Conservation (phyloP, 495 filamentous ascomycete species). For the Talaromyces proteolyticus region DNA sequence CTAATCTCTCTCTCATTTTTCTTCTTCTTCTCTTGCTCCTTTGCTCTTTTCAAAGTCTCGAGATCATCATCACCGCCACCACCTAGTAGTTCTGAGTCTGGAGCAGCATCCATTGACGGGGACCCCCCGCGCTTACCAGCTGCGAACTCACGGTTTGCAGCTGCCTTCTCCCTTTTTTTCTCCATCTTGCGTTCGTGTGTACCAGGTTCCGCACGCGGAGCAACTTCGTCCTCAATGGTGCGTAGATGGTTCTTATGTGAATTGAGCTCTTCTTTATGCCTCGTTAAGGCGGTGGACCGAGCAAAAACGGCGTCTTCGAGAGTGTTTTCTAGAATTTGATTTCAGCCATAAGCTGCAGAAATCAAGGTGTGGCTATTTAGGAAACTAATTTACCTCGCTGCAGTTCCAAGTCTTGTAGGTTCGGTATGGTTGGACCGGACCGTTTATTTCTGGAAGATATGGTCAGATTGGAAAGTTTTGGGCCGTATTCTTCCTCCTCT, state of each 20-base stretch:
- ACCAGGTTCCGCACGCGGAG: constrained; percentile 77
- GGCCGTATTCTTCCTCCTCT: constrained; percentile 67
- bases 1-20: constrained; percentile 37
- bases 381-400: constrained; percentile 52
- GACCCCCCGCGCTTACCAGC: constrained; percentile 31
- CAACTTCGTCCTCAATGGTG: constrained; percentile 61
- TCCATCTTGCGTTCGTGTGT: constrained; percentile 82
- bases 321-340: constrained; percentile 50
- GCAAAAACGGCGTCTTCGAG: constrained; percentile 47
- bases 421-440: constrained; percentile 71
- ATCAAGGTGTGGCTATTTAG: constrained; percentile 6
- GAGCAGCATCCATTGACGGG: constrained; percentile 27
- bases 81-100: constrained; percentile 38
- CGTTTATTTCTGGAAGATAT: constrained; percentile 14
- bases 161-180: constrained; percentile 60
- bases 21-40: constrained; percentile 33
- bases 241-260: constrained; percentile 27
- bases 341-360: too few species aligned
- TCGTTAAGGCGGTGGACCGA: constrained; percentile 49
- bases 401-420: constrained; percentile 64
- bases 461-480: constrained; percentile 48
- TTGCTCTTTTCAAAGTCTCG: constrained; percentile 30
- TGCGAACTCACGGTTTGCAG: constrained; percentile 42
- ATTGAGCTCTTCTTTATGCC: constrained; percentile 51
- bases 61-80: constrained; percentile 32